A percentile compares a stretch with the other conserved stretches of the same genome.
Evolutionary conservation across 352 stramenopile species (phyloP).

Genomic region (Aphanomyces stellatus): DNA sequence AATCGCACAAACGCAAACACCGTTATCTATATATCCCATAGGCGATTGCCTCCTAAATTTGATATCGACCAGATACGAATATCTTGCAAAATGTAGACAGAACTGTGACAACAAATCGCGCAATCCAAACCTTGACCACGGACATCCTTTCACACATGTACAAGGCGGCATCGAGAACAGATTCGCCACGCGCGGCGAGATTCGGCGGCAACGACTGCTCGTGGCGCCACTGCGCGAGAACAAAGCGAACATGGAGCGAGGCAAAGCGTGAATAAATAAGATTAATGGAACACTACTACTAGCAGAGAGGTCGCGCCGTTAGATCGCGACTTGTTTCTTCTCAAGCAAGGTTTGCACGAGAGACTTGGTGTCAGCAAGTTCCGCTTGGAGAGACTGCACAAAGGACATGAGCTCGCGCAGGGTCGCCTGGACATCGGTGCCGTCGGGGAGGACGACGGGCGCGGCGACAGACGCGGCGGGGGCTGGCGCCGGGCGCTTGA

Average conservation of each 20-base stretch:
- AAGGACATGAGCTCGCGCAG: constrained; percentile 16
- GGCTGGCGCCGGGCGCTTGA: neutral
- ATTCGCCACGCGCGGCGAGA: neutral
- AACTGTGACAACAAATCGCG: too few relatives aligned
- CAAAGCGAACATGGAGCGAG: neutral
- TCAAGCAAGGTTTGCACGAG: constrained; percentile 15
- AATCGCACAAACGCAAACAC: too few relatives aligned
- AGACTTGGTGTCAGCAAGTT: constrained; percentile 16
- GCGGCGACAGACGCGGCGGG: neutral
- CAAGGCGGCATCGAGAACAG: neutral
- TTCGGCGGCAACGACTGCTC: neutral
- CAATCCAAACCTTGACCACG: too few relatives aligned
- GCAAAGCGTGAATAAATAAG: constrained; percentile 7
- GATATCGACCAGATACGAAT: too few relatives aligned
- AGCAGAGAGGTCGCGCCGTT: neutral
- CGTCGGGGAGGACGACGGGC: neutral
- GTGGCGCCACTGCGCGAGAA: neutral
- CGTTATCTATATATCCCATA: too few relatives aligned
- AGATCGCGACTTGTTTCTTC: neutral
- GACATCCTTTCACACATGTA: neutral
- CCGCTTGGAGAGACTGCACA: constrained; percentile 13
- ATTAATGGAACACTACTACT: neutral
- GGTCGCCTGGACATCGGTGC: constrained; percentile 2
- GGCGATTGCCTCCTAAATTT: too few relatives aligned
- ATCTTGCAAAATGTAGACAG: too few relatives aligned